Base-by-base conservation (phyloP, 305 asterid species). In the Vinca major region DNA sequence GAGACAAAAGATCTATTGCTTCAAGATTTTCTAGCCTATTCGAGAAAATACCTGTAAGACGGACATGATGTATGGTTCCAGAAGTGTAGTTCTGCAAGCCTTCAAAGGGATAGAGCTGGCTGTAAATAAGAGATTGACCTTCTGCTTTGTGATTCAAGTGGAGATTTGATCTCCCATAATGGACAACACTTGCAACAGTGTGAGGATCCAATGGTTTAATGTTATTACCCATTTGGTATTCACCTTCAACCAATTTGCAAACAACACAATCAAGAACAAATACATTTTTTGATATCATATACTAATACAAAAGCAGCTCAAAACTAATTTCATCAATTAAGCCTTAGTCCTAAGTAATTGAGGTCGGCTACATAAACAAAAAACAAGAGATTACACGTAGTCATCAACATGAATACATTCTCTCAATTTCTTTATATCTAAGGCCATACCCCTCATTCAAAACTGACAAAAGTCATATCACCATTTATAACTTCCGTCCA, bases 41-140 rank as follows among this genome's bases (percentile, higher is more conserved):
- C 14, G 12, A 51, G 9, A 39, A 19, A 20, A 57, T 81, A 90
- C 97, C 98, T 43, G 85, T 84, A 65, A 92, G 93, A 57, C 85
- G 95, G 60, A 81, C 96, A 66, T 90, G 98, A 78, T 92, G 98
- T 57, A 92, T 88, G 66, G 88, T 87, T 65, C 98, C 96, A 5
- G 98, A 90, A 65, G 97, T 87, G 84, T 92, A 92, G 71, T 92
- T 92, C 72, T 76, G 81, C 74, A 92, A 85, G 62, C 97, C 94
- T 72, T 85, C 73, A 65, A 80, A 92, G 52, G 97, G 95, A 76
- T 92, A 92, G 20, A 90, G 89, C 63, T 92, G 98, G 50, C 53
- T 82, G 74, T 90, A 92, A 62, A 90, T 62, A 16, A 86, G 88
- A 39, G 98, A 87, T 68, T 84, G 63, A 26, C 98, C 98, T 0